Evolutionary conservation across 306 rosid genomes (phyloP), one percentile per base, ranked within the genome.

Genomic region (Herpetospermum pedunculosum): DNA sequence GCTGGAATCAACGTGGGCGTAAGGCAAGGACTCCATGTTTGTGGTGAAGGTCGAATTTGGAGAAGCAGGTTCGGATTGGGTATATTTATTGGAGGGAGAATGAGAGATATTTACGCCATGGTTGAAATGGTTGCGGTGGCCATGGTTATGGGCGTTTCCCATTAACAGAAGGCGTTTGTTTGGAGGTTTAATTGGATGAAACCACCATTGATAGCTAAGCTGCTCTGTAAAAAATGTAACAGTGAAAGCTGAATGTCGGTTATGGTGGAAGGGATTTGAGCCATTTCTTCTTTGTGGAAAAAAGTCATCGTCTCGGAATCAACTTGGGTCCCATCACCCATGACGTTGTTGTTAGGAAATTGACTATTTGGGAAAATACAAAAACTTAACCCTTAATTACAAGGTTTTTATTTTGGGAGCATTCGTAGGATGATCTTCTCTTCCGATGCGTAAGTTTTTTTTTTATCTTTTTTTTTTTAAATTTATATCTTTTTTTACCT

Each of bases 91-190:
- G 75, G 71, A 44, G 1, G 85, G 74, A 72, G 72, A 76, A 54
- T 35, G 70, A 58, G 76, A 60, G 37, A 80, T 38, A 29, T 25
- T 12, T 25, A 82, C 63, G 80, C 53, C 72, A 65, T 65, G 59
- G 75, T 83, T 77, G 54, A 72, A 68, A 71, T 23, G 84, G 80
- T 78, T 83, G 40, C 75, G 76, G 73, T 81, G 89, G 55, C 78
- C 59, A 49, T 84, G 89, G 55, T 77, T 54, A 49, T 84, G 88
- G 54, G 75, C 38, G 90, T 90, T 88, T 35, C 92, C 98, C 96
- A 92, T 92, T 80, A 21, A 77, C 70, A 63, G 44, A 46, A 28
- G 60, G 40, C 65, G 60, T 26, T 78, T 65, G 28, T 46, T 76
- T 67, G 25, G 18, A 37, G 37, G 15, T 68, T 28, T 41, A 44